These are phyloP conservation scores for Nicotiana tabacum DNA, from an alignment of 257 asterid genomes.

Conservation along the genomic window DNA sequence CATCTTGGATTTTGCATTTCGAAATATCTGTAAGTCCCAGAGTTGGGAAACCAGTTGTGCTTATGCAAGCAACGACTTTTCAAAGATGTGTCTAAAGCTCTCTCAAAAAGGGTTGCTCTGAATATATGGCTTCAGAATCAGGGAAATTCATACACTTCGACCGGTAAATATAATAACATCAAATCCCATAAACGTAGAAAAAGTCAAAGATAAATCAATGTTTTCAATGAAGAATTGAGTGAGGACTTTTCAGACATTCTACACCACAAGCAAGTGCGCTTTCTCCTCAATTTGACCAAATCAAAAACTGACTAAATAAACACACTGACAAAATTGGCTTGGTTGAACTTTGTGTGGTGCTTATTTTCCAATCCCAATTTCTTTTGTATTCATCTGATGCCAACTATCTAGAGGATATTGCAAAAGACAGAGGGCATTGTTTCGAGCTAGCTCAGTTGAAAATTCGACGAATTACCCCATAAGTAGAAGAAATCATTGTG, in stretches of 20 bases:
- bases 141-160: neutral
- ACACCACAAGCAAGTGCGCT: neutral
- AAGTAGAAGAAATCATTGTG: neutral
- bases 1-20: conserved; percentile 18
- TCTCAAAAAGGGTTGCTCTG: neutral
- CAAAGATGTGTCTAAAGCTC: neutral
- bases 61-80: neutral
- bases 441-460: neutral
- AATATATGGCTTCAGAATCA: neutral
- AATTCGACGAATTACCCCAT: no score
- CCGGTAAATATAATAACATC: neutral
- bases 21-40: neutral
- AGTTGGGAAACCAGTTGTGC: neutral
- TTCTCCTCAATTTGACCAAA: neutral
- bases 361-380: neutral
- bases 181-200: neutral
- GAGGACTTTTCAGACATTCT: neutral
- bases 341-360: neutral
- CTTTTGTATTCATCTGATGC: neutral
- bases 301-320: neutral
- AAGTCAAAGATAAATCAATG: neutral
- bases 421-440: neutral
- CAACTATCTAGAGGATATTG: neutral
- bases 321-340: neutral
- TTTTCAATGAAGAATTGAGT: neutral